Conservation (phyloP, 768 basidiomycete genomes). For the Calocybe indica region DNA sequence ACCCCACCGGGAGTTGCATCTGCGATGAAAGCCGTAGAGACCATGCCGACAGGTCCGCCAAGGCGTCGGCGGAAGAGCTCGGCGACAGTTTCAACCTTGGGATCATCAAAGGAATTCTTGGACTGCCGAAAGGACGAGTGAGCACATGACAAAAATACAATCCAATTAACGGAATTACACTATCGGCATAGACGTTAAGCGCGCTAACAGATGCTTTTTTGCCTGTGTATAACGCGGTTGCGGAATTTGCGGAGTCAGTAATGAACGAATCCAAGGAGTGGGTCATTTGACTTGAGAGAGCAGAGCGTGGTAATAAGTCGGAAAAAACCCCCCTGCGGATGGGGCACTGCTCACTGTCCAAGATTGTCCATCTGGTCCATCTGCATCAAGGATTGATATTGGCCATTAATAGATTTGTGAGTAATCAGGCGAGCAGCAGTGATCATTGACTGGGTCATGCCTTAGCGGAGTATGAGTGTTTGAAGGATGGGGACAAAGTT, state of each 20-base stretch:
- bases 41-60: slow-evolving; percentile 37
- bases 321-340: background rate
- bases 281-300: slow-evolving; percentile 33
- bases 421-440: slow-evolving; percentile 39
- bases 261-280: slow-evolving; percentile 43
- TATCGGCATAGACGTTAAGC: slow-evolving; percentile 36
- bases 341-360: slow-evolving; percentile 28
- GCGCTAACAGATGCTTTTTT: slow-evolving; percentile 38
- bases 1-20: slow-evolving; percentile 36
- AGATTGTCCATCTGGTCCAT: slow-evolving; percentile 41
- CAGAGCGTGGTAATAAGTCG: background rate
- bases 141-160: background rate
- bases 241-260: slow-evolving; percentile 43
- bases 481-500: background rate
- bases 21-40: slow-evolving; percentile 38
- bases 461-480: slow-evolving; percentile 11
- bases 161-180: slow-evolving; percentile 19
- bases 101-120: slow-evolving; percentile 32
- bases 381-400: slow-evolving; percentile 40
- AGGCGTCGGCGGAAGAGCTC: slow-evolving; percentile 35
- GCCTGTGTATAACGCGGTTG: slow-evolving; percentile 38
- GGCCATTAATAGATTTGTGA: slow-evolving; percentile 41
- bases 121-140: slow-evolving; percentile 19
- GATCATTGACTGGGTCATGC: slow-evolving; percentile 44
- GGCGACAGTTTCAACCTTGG: slow-evolving; percentile 38